These are phyloP conservation scores for Neurospora sublineolata DNA, from an alignment of 495 filamentous ascomycete species.

Conservation along the genomic window DNA sequence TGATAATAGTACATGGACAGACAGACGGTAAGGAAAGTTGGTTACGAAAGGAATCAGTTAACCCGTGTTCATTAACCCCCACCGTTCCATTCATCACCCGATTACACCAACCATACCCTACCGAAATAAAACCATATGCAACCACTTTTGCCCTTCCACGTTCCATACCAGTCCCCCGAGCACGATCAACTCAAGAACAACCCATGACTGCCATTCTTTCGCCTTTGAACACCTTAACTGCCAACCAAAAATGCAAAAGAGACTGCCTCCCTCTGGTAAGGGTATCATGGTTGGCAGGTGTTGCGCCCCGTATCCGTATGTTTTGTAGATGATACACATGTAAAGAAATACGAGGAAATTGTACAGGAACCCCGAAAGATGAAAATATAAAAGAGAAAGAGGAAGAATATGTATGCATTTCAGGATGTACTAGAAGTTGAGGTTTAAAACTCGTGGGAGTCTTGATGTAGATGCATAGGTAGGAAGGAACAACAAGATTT, in stretches of 20 bases:
- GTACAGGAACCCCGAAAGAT: not conserved
- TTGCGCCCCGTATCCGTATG: not conserved
- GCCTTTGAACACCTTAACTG: not conserved
- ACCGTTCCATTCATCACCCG: not conserved
- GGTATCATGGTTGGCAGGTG: not conserved
- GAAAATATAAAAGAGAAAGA: not conserved
- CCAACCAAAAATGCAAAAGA: not conserved
- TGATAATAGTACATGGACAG: not conserved
- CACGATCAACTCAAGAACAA: not conserved
- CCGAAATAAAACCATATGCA: not conserved
- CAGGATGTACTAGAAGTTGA: not conserved
- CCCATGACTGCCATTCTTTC: not conserved
- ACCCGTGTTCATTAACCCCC: not conserved
- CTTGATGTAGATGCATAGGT: not conserved
- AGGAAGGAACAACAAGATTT: not conserved
- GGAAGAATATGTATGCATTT: not conserved
- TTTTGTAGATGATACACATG: not conserved
- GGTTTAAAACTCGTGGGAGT: not conserved
- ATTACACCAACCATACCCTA: not conserved
- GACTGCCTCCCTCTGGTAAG: not conserved
- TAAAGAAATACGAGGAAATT: not conserved
- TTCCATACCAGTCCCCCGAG: not conserved
- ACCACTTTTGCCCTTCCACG: not conserved
- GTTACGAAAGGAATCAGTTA: not conserved
- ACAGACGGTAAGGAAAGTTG: not conserved